Evolutionary conservation across 495 filamentous ascomycete species (phyloP).

Genomic region (Parachaetomium inaequale): DNA sequence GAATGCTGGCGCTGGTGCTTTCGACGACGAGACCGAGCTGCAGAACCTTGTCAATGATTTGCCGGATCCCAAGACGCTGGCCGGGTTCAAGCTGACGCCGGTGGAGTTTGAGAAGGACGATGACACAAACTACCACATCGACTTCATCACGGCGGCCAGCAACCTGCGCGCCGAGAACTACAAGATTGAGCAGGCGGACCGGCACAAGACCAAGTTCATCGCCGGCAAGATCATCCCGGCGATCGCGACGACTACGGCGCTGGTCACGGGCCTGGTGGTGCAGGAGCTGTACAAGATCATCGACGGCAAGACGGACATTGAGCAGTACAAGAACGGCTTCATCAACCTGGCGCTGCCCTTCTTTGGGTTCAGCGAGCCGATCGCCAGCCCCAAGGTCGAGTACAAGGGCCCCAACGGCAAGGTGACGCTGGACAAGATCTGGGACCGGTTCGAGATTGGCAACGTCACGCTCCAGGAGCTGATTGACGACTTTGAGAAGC

Average conservation of each 20-base stretch:
- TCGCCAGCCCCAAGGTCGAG: conserved; percentile 84
- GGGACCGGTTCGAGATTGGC: conserved; percentile 93
- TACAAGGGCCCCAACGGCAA: conserved; percentile 74
- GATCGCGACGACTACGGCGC: conserved; percentile 94
- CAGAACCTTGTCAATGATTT: conserved; percentile 62
- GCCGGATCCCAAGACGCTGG: conserved; percentile 72
- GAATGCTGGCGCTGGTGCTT: conserved; percentile 59
- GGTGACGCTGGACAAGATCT: conserved; percentile 88
- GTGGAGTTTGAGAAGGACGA: conserved; percentile 99
- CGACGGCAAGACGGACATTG: conserved; percentile 89
- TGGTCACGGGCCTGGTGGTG: conserved; percentile 90
- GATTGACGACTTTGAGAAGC: conserved; percentile 70
- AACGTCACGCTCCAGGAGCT: conserved; percentile 83
- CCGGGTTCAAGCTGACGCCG: conserved; percentile 79
- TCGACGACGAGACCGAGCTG: conserved; percentile 71
- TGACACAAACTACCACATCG: conserved; percentile 96
- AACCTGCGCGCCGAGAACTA: conserved; percentile 98
- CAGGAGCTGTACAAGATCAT: conserved; percentile 96
- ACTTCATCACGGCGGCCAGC: conserved; percentile 96
- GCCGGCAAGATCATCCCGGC: conserved; percentile 99
- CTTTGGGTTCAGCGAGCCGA: conserved; percentile 96
- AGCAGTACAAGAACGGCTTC: conserved; percentile 99
- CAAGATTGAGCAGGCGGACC: conserved; percentile 84
- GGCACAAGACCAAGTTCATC: conserved; percentile 99
- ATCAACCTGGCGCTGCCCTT: conserved; percentile 95